Evolutionary conservation across 2,329 filamentous ascomycete species (phyloP).

Genomic region (Didymella lethalis): DNA sequence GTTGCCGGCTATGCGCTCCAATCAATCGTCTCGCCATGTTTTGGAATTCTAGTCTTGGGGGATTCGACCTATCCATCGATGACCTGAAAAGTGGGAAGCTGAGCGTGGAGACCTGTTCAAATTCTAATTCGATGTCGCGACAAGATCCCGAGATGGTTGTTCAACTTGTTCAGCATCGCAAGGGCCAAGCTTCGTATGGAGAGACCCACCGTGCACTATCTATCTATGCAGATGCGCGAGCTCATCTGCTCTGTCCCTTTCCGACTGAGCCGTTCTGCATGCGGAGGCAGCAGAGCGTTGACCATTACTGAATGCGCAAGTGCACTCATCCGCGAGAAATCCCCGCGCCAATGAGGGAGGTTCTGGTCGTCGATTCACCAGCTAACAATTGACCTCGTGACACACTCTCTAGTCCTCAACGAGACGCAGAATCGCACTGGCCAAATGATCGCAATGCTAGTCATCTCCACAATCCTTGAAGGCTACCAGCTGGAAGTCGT

Average conservation of each 20-base stretch:
- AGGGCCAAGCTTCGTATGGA: constrained; percentile 12
- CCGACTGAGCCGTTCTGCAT: constrained; percentile 23
- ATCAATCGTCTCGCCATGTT: constrained; percentile 2
- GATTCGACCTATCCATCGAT: constrained; percentile 15
- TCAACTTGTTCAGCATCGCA: not conserved
- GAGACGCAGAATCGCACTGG: constrained; percentile 16
- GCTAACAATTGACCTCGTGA: constrained; percentile 24
- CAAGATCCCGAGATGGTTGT: constrained; percentile 9
- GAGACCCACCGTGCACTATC: constrained; percentile 10
- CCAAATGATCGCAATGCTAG: constrained; percentile 3
- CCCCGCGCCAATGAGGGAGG: constrained; percentile 39
- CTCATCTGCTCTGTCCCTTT: constrained; percentile 18
- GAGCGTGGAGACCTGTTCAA: constrained; percentile 11
- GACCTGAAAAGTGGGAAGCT: constrained; percentile 12
- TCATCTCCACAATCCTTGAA: constrained; percentile 7
- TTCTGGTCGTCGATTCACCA: constrained; percentile 38
- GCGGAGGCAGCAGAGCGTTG: constrained; percentile 16
- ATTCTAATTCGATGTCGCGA: constrained; percentile 26
- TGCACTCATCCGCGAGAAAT: constrained; percentile 13
- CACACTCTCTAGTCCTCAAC: constrained; percentile 2
- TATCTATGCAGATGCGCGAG: constrained; percentile 4
- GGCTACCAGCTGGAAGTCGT: not conserved
- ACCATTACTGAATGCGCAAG: constrained; percentile 6
- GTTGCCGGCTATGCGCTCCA: constrained; percentile 11
- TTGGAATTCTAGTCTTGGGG: constrained; percentile 1